phyloP scores from a whole-genome alignment of 2,329 filamentous ascomycete species.

The Aspergillus quadricinctus region DNA sequence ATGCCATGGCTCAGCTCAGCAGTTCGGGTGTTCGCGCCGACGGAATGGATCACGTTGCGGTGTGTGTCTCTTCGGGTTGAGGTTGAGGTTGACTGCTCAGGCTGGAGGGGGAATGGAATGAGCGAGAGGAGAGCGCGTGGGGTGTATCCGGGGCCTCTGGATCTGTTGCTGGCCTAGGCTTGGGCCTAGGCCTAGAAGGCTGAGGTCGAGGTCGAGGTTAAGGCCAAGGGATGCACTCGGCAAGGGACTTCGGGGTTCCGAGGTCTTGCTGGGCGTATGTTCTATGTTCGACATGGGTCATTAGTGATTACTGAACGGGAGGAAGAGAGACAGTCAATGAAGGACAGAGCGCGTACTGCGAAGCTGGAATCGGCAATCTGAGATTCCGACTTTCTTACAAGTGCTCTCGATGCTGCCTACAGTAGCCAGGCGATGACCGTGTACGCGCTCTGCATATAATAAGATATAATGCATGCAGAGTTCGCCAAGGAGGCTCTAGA shows the following conservation, averaged over 20 bases:
- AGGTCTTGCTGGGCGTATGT: neutral
- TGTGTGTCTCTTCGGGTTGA: no score
- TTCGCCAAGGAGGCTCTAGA: neutral
- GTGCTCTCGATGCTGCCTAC: neutral
- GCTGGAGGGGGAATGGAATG: neutral
- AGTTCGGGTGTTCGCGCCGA: no score
- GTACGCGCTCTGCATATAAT: neutral
- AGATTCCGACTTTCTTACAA: neutral
- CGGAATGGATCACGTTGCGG: neutral
- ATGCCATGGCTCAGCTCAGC: no score
- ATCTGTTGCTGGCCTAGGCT: no score
- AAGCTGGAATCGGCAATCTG: neutral
- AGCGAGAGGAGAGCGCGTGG: no score
- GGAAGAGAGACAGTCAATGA: no score
- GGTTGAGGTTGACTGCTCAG: neutral
- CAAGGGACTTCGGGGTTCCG: neutral
- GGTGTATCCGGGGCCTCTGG: no score
- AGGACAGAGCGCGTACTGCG: neutral
- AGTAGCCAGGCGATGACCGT: neutral
- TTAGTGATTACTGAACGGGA: neutral
- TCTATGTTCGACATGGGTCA: neutral
- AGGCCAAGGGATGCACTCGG: neutral
- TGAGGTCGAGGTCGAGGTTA: no score
- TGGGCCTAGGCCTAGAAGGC: no score
- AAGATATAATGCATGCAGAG: neutral